Conservation (phyloP, 106 monocot genomes). For the Alisma plantagoaquatica region DNA sequence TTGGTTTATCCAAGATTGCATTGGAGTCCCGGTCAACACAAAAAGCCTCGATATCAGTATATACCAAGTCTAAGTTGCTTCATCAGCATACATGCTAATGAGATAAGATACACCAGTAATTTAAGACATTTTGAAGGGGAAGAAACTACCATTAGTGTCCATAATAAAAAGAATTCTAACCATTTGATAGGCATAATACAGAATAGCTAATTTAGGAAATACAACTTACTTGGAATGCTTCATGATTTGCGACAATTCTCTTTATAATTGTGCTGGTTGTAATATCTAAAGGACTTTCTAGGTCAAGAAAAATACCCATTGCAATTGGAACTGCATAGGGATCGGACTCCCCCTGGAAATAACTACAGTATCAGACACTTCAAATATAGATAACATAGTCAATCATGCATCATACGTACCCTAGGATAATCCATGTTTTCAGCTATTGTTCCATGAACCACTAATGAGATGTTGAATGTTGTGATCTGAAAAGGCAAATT, state of each 20-base stretch:
- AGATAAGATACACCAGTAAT: too few relatives aligned
- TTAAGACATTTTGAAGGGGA: too few relatives aligned
- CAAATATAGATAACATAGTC: background rate
- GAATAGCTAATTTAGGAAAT: too few relatives aligned
- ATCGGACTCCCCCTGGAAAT: slow-evolving; percentile 9
- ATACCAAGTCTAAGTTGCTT: too few relatives aligned
- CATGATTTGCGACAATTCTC: slow-evolving; percentile 36
- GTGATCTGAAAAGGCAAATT: slow-evolving; percentile 7
- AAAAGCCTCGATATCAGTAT: too few relatives aligned
- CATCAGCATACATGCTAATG: too few relatives aligned
- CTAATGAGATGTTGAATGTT: slow-evolving; percentile 14
- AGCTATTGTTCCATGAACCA: slow-evolving; percentile 8
- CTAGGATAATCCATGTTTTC: slow-evolving; percentile 3
- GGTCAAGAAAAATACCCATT: slow-evolving; percentile 20
- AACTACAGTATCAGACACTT: background rate
- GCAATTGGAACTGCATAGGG: slow-evolving; percentile 33
- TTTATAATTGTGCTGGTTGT: slow-evolving; percentile 36
- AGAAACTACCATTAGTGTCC: too few relatives aligned
- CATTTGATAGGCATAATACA: too few relatives aligned
- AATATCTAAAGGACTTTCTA: slow-evolving; percentile 37
- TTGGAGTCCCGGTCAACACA: too few relatives aligned
- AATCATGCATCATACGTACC: background rate
- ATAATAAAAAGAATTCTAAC: too few relatives aligned
- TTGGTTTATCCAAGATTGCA: too few relatives aligned
- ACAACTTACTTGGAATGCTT: slow-evolving; percentile 27